Conservation (phyloP, 208 protist genomes). For the Leptomonas pyrrhocoris region DNA sequence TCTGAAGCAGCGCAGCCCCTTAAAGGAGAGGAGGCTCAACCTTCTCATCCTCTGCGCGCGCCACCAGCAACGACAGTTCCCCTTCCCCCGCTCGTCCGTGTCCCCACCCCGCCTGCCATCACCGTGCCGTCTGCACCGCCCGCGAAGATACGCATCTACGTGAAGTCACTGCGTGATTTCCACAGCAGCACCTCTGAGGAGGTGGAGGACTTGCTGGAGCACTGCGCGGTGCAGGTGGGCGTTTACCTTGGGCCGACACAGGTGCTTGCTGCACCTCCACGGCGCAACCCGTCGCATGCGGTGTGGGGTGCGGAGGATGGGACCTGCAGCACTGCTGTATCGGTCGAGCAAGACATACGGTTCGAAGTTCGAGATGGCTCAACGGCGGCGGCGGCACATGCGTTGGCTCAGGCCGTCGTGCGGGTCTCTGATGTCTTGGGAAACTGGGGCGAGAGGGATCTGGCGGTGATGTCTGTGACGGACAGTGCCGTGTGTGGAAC, state of each 20-base stretch:
- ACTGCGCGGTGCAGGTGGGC: conserved; percentile 52
- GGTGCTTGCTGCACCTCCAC: conserved; percentile 45
- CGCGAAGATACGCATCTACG: conserved; percentile 35
- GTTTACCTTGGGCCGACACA: conserved; percentile 49
- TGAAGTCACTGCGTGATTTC: conserved; percentile 46
- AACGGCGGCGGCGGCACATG: conserved; percentile 9
- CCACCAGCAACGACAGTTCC: not conserved
- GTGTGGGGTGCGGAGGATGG: conserved; percentile 48
- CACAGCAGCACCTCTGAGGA: conserved; percentile 25
- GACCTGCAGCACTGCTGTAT: conserved; percentile 29
- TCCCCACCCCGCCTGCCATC: not conserved
- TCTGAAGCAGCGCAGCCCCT: too few relatives aligned
- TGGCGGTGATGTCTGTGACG: conserved; percentile 9
- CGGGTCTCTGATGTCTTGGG: conserved; percentile 29
- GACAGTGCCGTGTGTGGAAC: conserved; percentile 15
- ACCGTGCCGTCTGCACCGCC: not conserved
- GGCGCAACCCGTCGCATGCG: conserved; percentile 34
- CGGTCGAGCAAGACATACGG: conserved; percentile 30
- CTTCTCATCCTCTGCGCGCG: not conserved
- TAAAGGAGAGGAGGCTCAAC: too few relatives aligned
- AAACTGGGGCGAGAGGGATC: conserved; percentile 10
- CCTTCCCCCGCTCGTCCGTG: not conserved
- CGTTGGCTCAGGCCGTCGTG: conserved; percentile 12
- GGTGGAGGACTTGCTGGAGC: conserved; percentile 44
- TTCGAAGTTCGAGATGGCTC: conserved; percentile 60